Evolutionary conservation across 164 flowering plant species (phyloP), one percentile per base, ranked within the genome.

Genomic region (Berberis thunbergii): DNA sequence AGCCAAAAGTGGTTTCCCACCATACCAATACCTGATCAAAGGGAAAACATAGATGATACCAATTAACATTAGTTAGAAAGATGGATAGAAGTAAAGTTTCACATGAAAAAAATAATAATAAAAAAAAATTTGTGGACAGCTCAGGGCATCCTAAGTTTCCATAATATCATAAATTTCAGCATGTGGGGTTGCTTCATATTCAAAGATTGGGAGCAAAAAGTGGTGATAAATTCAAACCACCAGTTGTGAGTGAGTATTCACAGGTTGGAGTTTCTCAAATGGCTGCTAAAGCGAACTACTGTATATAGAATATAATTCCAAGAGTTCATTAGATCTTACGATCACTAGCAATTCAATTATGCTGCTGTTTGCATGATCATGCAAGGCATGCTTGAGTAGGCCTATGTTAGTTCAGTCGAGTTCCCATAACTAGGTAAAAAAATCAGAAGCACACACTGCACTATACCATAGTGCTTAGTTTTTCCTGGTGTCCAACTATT

Each of bases 1-100:
- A 57, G 96, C 87, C 61, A 84, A 58, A 60, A 95, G 80, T 10
- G 97, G 96, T 69, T 80, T 84, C 38, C 97, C 96, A 39, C 92
- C 96, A 66, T 75, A 82, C 1, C 79, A 79, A 64, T 87, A 91
- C 79, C 97, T 91, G 72, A 61, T 2, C 9, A 65, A 55, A 50
- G 46, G 9, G 63, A 57, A 49, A 59, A 39, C 7, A 43, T 11
- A 53, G 4, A 5, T 45, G 43, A 67, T n/a, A 26, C 26, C 26
- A 26, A 26, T 26, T 26, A 26, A 26, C 26, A 26, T 26, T 26
- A 26, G 26, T 26, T 26, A 26, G 26, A 26, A 26, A 26, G 26
- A 26, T 26, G 26, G 26, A 45, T 4, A 54, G 41, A 46, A 13
- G 7, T 8, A 41, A 45, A 1, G 59, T 45, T 63, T 54, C 40